phyloP scores from a whole-genome alignment of 2,329 filamentous ascomycete genomes.

The Fonsecaea multimorphosa region DNA sequence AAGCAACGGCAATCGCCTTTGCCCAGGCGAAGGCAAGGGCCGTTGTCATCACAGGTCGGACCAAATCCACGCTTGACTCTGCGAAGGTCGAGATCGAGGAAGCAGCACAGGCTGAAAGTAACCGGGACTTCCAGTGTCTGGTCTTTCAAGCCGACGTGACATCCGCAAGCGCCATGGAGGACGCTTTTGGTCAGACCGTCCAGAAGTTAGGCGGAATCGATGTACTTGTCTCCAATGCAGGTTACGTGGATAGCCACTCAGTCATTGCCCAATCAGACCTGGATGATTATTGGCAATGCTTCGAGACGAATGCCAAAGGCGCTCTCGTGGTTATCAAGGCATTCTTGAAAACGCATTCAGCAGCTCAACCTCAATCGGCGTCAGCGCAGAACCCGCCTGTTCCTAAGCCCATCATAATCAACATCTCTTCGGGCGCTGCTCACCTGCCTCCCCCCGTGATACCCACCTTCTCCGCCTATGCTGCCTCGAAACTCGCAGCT shows the following conservation, averaged over 20 bases:
- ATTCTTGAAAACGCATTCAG: conserved; percentile 7
- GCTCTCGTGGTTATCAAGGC: conserved; percentile 22
- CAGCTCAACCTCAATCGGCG: background rate
- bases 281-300: conserved; percentile 20
- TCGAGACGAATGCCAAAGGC: conserved; percentile 22
- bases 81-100: conserved; percentile 18
- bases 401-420: conserved; percentile 10
- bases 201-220: conserved; percentile 10
- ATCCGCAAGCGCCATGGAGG: conserved; percentile 1
- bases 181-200: conserved; percentile 6
- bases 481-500: conserved; percentile 12
- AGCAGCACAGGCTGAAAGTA: conserved; percentile 4
- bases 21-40: conserved; percentile 3
- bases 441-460: background rate
- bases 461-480: conserved; percentile 13
- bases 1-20: conserved; percentile 22
- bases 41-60: conserved; percentile 18
- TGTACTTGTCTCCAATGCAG: conserved; percentile 17
- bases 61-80: conserved; percentile 4
- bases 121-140: conserved; percentile 3
- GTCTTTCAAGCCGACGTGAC: conserved; percentile 11
- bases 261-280: conserved; percentile 9
- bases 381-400: background rate
- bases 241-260: conserved; percentile 1
- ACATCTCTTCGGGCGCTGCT: conserved; percentile 10